Conservation (phyloP, 441 rosid genomes). For the Manihot esculenta region DNA sequence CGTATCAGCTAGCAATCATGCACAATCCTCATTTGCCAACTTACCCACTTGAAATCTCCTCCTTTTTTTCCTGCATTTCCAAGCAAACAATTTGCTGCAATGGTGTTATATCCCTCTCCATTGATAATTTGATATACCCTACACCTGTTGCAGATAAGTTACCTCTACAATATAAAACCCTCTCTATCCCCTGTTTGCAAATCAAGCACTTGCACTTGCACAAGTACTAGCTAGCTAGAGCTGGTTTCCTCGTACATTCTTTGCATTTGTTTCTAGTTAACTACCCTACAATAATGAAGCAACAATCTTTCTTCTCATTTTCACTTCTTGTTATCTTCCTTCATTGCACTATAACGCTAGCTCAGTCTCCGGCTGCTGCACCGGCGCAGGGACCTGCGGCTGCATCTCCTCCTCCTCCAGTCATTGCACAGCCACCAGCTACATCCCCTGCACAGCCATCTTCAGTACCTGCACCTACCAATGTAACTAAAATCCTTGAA, state of each 20-base stretch:
- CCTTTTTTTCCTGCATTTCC: slow-evolving; percentile 35
- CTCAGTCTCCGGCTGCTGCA: slow-evolving; percentile 30
- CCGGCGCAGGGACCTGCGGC: neutral
- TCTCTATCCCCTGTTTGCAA: slow-evolving; percentile 12
- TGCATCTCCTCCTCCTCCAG: slow-evolving; percentile 1
- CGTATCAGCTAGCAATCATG: slow-evolving; percentile 25
- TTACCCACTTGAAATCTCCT: slow-evolving; percentile 10
- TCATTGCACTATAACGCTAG: slow-evolving; percentile 25
- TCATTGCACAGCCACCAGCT: neutral
- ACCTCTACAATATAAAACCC: slow-evolving; percentile 25
- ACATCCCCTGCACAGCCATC: neutral
- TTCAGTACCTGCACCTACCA: slow-evolving; percentile 50
- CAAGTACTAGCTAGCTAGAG: neutral
- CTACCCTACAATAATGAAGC: slow-evolving; percentile 28
- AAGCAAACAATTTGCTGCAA: slow-evolving; percentile 55
- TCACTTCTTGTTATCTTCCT: slow-evolving; percentile 40
- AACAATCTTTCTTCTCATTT: slow-evolving; percentile 22
- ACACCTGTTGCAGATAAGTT: slow-evolving; percentile 33
- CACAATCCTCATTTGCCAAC: slow-evolving; percentile 26
- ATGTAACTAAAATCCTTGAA: slow-evolving; percentile 60
- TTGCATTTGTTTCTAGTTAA: neutral
- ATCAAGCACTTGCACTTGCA: slow-evolving; percentile 11
- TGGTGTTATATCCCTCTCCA: slow-evolving; percentile 25
- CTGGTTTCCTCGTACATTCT: slow-evolving; percentile 14
- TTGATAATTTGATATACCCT: slow-evolving; percentile 22